Evolutionary conservation across 768 basidiomycete genomes (phyloP).

Genomic region (Lactifluus volemus): DNA sequence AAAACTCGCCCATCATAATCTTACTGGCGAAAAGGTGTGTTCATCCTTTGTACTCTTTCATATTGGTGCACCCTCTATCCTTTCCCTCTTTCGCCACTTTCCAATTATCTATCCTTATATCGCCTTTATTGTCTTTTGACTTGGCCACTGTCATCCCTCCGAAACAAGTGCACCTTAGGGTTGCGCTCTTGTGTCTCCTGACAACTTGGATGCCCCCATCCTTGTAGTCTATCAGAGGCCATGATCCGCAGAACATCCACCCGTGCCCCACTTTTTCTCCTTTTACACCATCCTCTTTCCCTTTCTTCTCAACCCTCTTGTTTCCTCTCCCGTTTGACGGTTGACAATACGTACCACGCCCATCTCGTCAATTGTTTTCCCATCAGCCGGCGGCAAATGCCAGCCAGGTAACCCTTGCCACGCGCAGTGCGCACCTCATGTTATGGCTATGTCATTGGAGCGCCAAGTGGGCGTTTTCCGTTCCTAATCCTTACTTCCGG

Average conservation of each 20-base stretch:
- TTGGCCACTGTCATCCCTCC: background rate
- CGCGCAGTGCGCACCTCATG: background rate
- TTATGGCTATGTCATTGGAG: background rate
- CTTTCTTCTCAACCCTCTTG: background rate
- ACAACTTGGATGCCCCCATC: background rate
- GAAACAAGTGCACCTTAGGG: background rate
- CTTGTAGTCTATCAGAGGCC: background rate
- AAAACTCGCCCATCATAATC: constrained; percentile 85
- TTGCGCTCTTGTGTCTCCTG: background rate
- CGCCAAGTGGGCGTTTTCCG: background rate
- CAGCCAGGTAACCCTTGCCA: background rate
- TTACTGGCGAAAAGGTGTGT: constrained; percentile 87
- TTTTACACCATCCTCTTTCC: background rate
- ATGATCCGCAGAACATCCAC: background rate
- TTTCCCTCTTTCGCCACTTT: background rate
- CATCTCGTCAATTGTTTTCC: background rate
- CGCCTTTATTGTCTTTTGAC: background rate
- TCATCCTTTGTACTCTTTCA: constrained; percentile 42
- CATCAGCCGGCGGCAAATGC: background rate
- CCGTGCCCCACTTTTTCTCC: background rate
- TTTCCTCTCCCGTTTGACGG: background rate
- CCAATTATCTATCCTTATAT: background rate
- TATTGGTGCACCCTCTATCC: constrained; percentile 31
- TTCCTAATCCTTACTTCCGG: background rate
- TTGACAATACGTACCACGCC: background rate